These are phyloP conservation scores for Dactylellina cionopaga DNA, from an alignment of 2,329 filamentous ascomycete species.

Conservation along the genomic window DNA sequence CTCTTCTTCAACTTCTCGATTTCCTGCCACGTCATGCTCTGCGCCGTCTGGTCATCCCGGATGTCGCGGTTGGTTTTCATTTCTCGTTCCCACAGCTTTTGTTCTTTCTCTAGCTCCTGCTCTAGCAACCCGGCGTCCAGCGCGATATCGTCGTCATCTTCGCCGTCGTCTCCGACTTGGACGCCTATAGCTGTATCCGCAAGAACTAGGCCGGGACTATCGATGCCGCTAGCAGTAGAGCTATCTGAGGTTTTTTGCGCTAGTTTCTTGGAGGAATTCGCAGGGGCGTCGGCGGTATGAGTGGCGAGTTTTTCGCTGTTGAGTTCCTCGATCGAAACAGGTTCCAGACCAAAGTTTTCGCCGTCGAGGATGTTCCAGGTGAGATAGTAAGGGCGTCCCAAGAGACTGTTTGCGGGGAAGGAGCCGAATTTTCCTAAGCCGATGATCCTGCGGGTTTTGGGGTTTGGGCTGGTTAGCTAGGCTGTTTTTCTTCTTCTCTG, in stretches of 20 bases:
- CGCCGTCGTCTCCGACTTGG: constrained; percentile 54
- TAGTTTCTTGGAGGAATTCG: constrained; percentile 25
- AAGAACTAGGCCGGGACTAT: constrained; percentile 41
- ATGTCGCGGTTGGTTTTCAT: constrained; percentile 73
- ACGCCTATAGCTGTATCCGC: constrained; percentile 55
- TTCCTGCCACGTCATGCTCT: constrained; percentile 77
- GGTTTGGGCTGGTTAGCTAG: constrained; percentile 58
- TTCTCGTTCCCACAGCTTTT: constrained; percentile 64
- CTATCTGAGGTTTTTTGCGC: constrained; percentile 29
- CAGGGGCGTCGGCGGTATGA: constrained; percentile 3
- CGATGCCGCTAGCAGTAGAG: constrained; percentile 32
- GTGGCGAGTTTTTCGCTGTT: constrained; percentile 55
- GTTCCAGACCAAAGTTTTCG: constrained; percentile 54
- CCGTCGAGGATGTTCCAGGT: constrained; percentile 78
- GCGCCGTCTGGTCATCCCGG: constrained; percentile 72
- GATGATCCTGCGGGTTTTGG: constrained; percentile 75
- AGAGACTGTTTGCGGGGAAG: constrained; percentile 86
- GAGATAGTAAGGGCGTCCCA: constrained; percentile 89
- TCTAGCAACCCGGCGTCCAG: constrained; percentile 61
- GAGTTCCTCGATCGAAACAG: constrained; percentile 55
- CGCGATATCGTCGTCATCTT: constrained; percentile 55
- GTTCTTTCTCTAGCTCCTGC: constrained; percentile 37
- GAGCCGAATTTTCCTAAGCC: constrained; percentile 91
- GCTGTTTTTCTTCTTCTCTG: constrained; percentile 23
- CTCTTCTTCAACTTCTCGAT: constrained; percentile 78